A percentile compares a stretch with the other conserved stretches of the same genome.
These are phyloP conservation scores for Tylopilus sp. DNA, from an alignment of 768 basidiomycete species.

Conservation along the genomic window DNA sequence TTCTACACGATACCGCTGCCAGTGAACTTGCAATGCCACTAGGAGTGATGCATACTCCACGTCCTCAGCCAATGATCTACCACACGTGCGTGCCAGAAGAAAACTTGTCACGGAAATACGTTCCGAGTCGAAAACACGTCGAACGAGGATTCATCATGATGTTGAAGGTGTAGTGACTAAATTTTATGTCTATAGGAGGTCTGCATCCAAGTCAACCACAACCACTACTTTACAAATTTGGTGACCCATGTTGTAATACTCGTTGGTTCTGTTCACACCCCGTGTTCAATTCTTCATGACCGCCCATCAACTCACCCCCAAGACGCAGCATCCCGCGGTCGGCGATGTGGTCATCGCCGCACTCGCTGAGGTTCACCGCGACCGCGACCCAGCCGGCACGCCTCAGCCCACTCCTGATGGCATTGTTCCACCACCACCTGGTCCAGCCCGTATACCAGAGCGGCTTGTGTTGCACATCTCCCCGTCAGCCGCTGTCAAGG, in stretches of 20 bases:
- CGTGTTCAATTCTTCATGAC: slow-evolving; percentile 8
- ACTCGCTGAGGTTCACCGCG: not conserved
- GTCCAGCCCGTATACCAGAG: slow-evolving; percentile 1
- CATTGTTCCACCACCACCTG: not conserved
- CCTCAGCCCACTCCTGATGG: not conserved
- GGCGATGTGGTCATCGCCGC: slow-evolving; percentile 7
- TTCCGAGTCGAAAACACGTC: too few species aligned
- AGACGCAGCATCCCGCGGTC: slow-evolving; percentile 1
- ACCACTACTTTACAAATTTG: not conserved
- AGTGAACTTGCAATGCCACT: too few species aligned
- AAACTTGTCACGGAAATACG: too few species aligned
- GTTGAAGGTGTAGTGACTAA: too few species aligned
- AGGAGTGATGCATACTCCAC: too few species aligned
- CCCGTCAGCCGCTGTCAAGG: slow-evolving; percentile 2
- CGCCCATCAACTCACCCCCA: not conserved
- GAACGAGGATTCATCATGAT: too few species aligned
- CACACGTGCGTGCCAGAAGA: too few species aligned
- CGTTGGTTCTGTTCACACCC: not conserved
- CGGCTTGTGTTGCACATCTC: slow-evolving; percentile 16
- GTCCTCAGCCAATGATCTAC: too few species aligned
- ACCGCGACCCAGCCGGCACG: not conserved
- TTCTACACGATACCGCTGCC: too few species aligned
- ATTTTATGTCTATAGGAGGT: too few species aligned
- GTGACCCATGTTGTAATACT: not conserved
- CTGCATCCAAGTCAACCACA: not conserved